Conservation (phyloP, 306 rosid genomes). For the Rosa multiflora region DNA sequence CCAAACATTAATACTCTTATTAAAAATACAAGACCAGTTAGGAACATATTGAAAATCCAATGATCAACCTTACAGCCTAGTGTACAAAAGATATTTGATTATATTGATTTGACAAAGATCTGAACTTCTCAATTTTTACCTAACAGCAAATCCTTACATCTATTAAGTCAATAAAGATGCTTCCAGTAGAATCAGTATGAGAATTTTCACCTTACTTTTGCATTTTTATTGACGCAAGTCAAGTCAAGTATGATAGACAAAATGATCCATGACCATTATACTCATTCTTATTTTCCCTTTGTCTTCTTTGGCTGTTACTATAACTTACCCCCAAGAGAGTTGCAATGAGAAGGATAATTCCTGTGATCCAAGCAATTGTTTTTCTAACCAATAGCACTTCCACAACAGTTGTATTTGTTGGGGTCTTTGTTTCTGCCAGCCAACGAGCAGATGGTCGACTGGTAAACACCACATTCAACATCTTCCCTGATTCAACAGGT, state of each 20-base stretch:
- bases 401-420: constrained; percentile 13
- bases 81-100: background rate
- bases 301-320: background rate
- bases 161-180: background rate
- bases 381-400: constrained; percentile 68
- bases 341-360: constrained; percentile 74
- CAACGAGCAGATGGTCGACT: constrained; percentile 54
- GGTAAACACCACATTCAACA: constrained; percentile 51
- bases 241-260: background rate
- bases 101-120: background rate
- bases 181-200: background rate
- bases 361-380: constrained; percentile 86
- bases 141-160: background rate
- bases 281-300: background rate
- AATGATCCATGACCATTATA: background rate
- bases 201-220: background rate
- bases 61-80: background rate
- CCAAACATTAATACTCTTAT: background rate
- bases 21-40: background rate
- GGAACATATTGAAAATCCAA: background rate
- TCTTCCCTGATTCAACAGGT: constrained; percentile 43
- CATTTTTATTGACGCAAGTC: background rate
- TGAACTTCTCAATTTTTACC: background rate
- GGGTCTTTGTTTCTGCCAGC: constrained; percentile 53
- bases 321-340: constrained; percentile 86